phyloP scores from a whole-genome alignment of 768 basidiomycete genomes.

The Psilocybe azurescens region DNA sequence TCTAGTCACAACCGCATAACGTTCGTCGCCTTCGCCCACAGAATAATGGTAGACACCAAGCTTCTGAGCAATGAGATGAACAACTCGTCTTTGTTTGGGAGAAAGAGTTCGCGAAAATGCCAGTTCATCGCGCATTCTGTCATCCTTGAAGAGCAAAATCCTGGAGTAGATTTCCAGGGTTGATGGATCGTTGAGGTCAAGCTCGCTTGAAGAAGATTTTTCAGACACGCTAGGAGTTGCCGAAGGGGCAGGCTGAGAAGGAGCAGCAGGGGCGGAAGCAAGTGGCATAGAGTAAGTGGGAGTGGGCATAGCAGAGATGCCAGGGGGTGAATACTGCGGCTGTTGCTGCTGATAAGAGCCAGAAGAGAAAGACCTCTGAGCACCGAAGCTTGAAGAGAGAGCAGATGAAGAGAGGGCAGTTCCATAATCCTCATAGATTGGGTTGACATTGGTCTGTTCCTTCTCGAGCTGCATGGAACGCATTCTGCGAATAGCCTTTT shows the following conservation, averaged over 20 bases:
- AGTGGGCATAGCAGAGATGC: slow-evolving; percentile 48
- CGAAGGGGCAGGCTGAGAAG: slow-evolving; percentile 60
- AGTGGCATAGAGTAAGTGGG: slow-evolving; percentile 49
- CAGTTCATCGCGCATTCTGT: slow-evolving; percentile 95
- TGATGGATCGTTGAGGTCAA: slow-evolving; percentile 95
- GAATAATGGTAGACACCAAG: slow-evolving; percentile 95
- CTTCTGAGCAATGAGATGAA: slow-evolving; percentile 96
- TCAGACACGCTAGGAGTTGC: slow-evolving; percentile 69
- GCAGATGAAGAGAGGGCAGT: slow-evolving; percentile 57
- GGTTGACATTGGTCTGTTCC: slow-evolving; percentile 61
- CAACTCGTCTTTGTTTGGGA: slow-evolving; percentile 87
- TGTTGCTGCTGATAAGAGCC: slow-evolving; percentile 67
- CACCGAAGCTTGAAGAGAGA: slow-evolving; percentile 62
- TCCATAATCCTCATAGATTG: slow-evolving; percentile 79
- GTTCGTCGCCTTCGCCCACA: slow-evolving; percentile 89
- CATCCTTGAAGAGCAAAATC: slow-evolving; percentile 96
- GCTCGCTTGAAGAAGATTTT: slow-evolving; percentile 68
- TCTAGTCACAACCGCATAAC: slow-evolving; percentile 93
- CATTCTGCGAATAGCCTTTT: slow-evolving; percentile 98
- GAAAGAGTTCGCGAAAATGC: slow-evolving; percentile 91
- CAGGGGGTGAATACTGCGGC: slow-evolving; percentile 71
- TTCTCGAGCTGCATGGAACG: slow-evolving; percentile 95
- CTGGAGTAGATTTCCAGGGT: slow-evolving; percentile 98
- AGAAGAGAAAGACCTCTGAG: slow-evolving; percentile 78
- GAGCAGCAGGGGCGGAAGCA: slow-evolving; percentile 54